phyloP scores from a whole-genome alignment of 1,139 yeast species.

The Candida buenavistaensis region DNA sequence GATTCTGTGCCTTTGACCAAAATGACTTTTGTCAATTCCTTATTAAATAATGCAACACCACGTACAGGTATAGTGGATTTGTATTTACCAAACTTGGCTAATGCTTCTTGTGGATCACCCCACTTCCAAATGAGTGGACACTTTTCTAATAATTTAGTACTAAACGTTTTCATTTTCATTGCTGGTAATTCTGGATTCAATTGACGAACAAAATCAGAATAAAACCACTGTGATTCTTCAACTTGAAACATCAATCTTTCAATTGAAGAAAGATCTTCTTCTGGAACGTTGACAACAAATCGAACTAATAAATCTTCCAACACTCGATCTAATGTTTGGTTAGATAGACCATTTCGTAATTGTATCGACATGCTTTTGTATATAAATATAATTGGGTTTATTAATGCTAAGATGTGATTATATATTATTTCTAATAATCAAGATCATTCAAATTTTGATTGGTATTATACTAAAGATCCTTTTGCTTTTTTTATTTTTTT shows the following conservation, averaged over 20 bases:
- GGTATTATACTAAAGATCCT: too few relatives aligned
- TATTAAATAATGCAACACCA: conserved; percentile 88
- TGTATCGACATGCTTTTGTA: conserved; percentile 48
- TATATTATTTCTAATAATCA: too few relatives aligned
- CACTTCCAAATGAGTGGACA: conserved; percentile 90
- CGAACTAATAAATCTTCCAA: conserved; percentile 87
- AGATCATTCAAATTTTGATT: too few relatives aligned
- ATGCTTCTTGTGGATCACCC: conserved; percentile 76
- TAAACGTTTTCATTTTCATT: conserved; percentile 78
- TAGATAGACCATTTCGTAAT: conserved; percentile 54
- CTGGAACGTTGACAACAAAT: conserved; percentile 88
- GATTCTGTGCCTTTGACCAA: conserved; percentile 87
- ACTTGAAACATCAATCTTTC: conserved; percentile 91
- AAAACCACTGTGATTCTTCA: conserved; percentile 99
- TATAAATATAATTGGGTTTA: background rate
- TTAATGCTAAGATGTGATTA: background rate
- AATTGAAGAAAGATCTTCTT: conserved; percentile 81
- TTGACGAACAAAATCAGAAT: conserved; percentile 78
- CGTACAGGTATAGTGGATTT: conserved; percentile 93
- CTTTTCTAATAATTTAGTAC: conserved; percentile 66
- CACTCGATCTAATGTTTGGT: conserved; percentile 68
- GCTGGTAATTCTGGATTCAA: conserved; percentile 76
- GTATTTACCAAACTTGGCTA: conserved; percentile 76
- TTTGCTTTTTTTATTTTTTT: too few relatives aligned
- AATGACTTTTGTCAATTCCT: conserved; percentile 65